Conservation (phyloP, 1,284 basidiomycete species). For the Apiotrichum brassicae region DNA sequence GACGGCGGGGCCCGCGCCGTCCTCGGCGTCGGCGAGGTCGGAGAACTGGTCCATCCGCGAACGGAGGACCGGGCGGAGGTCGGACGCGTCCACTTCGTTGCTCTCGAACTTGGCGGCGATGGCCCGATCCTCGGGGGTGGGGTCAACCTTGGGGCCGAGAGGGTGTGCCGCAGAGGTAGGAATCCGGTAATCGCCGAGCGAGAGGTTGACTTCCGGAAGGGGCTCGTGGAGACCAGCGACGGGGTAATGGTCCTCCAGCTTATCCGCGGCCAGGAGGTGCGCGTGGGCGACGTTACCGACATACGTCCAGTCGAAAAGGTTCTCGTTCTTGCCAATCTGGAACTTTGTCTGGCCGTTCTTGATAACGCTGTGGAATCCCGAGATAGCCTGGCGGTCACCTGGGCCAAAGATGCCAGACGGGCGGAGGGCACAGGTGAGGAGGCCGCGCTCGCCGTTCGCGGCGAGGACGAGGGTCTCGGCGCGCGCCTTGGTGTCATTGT, state of each 20-base stretch:
- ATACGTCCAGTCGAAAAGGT: conserved; percentile 96
- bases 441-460: conserved; percentile 74
- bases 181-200: conserved; percentile 57
- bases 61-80: conserved; percentile 58
- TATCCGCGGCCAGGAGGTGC: conserved; percentile 86
- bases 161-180: conserved; percentile 73
- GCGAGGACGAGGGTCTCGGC: conserved; percentile 78
- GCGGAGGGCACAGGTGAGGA: conserved; percentile 82
- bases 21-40: conserved; percentile 40
- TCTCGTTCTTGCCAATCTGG: conserved; percentile 90
- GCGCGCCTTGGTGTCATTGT: conserved; percentile 93
- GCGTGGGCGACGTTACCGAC: conserved; percentile 94
- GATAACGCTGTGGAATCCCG: conserved; percentile 73
- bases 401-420: conserved; percentile 98
- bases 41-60: conserved; percentile 53
- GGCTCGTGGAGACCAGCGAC: conserved; percentile 53
- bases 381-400: conserved; percentile 82
- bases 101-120: conserved; percentile 59
- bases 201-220: conserved; percentile 59
- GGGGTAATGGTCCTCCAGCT: conserved; percentile 43
- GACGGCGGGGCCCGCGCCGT: conserved; percentile 49
- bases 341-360: conserved; percentile 78
- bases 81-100: conserved; percentile 41
- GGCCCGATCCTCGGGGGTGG: conserved; percentile 53
- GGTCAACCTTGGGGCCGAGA: conserved; percentile 67